A percentile compares a stretch with the other conserved stretches of the same genome.
These are phyloP conservation scores for Diaporthe ilicicola DNA, from an alignment of 2,329 filamentous ascomycete species.

Conservation along the genomic window DNA sequence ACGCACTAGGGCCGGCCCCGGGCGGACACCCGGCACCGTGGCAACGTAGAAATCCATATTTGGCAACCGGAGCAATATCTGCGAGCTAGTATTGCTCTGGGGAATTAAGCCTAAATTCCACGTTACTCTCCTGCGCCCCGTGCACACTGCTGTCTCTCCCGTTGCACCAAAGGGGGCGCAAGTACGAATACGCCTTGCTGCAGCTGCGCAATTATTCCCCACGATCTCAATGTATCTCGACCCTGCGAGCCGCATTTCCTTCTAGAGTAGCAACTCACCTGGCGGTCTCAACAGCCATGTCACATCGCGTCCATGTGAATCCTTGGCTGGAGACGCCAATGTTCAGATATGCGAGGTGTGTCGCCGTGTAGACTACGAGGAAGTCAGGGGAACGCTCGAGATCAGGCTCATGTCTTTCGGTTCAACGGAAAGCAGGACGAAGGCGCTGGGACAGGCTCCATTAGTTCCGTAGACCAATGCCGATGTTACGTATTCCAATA, in stretches of 20 bases:
- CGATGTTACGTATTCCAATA: neutral
- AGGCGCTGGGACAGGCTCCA: neutral
- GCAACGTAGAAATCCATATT: slow-evolving; percentile 6
- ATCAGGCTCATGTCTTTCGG: slow-evolving; percentile 22
- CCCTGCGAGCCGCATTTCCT: neutral
- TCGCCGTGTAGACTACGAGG: neutral
- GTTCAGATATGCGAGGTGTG: neutral
- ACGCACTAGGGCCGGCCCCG: neutral
- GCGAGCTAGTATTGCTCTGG: neutral
- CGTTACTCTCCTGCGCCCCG: neutral
- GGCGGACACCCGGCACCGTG: too few species aligned
- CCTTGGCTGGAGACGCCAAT: neutral
- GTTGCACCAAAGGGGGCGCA: neutral
- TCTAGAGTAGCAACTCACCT: neutral
- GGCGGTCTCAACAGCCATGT: neutral
- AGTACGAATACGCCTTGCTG: neutral
- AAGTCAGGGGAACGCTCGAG: neutral
- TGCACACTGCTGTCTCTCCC: neutral
- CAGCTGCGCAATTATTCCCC: too few species aligned
- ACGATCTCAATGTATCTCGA: neutral
- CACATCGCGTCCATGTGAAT: neutral
- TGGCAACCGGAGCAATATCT: slow-evolving; percentile 17
- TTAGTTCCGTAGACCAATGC: neutral
- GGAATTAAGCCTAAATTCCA: slow-evolving; percentile 25
- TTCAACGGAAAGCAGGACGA: slow-evolving; percentile 9